A percentile compares a stretch with the other conserved stretches of the same genome.
Evolutionary conservation across 2,329 filamentous ascomycete species (phyloP).

Genomic region (Colletotrichum sp.): DNA sequence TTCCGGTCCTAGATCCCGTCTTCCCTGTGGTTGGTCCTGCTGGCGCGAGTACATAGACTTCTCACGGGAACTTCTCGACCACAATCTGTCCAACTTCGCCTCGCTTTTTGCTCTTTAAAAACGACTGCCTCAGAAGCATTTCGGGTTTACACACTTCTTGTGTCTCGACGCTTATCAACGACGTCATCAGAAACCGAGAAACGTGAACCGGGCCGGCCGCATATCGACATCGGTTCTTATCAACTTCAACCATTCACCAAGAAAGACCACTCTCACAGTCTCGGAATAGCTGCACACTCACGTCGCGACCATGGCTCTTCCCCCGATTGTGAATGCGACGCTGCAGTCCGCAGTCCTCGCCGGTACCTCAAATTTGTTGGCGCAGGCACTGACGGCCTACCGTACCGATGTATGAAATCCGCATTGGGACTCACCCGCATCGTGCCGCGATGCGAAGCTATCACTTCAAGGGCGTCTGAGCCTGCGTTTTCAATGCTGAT

Average conservation of each 20-base stretch:
- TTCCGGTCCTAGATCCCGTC: constrained; percentile 4
- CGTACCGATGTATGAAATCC: constrained; percentile 56
- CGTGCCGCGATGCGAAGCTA: neutral
- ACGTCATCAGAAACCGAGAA: neutral
- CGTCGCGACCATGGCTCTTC: constrained; percentile 34
- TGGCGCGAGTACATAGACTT: neutral
- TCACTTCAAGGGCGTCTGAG: neutral
- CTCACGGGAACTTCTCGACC: neutral
- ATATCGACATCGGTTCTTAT: neutral
- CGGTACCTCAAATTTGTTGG: constrained; percentile 73
- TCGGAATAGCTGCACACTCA: neutral
- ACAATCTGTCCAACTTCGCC: neutral
- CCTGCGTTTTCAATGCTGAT: neutral
- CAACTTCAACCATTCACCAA: neutral
- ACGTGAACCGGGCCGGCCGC: neutral
- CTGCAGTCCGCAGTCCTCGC: constrained; percentile 70
- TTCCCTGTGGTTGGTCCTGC: neutral
- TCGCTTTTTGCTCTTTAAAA: neutral
- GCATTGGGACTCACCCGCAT: neutral
- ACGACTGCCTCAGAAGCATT: neutral
- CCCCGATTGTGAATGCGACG: constrained; percentile 64
- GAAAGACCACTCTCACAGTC: neutral
- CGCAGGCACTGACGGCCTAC: constrained; percentile 72
- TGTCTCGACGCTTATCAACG: neutral
- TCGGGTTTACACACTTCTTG: neutral